phyloP scores from a whole-genome alignment of 2,329 filamentous ascomycete genomes.

The Botrytis fabae region DNA sequence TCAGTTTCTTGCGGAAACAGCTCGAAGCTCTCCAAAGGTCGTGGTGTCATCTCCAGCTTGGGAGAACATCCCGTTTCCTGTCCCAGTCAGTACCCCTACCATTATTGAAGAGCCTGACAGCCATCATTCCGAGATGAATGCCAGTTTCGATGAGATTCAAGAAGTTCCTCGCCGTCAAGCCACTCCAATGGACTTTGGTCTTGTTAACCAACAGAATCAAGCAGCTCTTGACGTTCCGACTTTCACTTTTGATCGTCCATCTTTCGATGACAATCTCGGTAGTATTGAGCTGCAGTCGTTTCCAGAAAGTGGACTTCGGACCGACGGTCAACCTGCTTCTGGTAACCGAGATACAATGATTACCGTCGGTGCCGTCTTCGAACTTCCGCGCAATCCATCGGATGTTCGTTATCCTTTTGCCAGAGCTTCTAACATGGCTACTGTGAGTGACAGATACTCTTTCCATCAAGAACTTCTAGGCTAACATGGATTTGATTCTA shows the following conservation, averaged over 20 bases:
- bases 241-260: background rate
- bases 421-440: conserved; percentile 8
- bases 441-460: background rate
- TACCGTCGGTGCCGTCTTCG: background rate
- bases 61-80: background rate
- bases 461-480: background rate
- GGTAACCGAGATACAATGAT: background rate
- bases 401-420: background rate
- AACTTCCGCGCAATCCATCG: background rate
- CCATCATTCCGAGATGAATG: background rate
- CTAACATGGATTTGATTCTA: background rate
- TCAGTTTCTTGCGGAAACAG: background rate
- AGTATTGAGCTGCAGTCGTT: background rate
- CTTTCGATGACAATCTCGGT: background rate
- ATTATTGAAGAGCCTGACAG: background rate
- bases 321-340: background rate
- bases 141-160: background rate
- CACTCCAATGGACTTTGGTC: background rate
- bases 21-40: background rate
- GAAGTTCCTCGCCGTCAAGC: background rate
- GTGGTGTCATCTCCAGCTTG: background rate
- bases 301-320: background rate
- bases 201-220: background rate
- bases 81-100: background rate
- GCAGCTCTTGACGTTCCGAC: background rate